Conservation (phyloP, 352 stramenopile genomes). For the Globisporangium echinulatum region DNA sequence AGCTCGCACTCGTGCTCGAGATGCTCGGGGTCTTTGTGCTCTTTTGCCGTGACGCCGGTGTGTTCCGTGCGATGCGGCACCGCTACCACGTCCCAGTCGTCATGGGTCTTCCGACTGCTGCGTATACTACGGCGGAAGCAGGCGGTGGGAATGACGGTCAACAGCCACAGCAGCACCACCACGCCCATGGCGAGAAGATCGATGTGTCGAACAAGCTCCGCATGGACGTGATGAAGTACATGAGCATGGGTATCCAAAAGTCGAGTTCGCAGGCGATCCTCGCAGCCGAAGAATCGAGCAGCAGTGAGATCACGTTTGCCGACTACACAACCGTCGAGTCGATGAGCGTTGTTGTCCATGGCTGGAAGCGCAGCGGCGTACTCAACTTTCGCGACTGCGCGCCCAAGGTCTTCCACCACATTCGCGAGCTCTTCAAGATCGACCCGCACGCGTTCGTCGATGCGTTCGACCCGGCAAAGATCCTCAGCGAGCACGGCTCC, state of each 20-base stretch:
- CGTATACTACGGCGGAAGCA: background rate
- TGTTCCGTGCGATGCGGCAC: constrained; percentile 35
- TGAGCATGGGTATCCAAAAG: constrained; percentile 75
- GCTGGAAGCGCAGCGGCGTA: constrained; percentile 38
- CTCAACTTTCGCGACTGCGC: constrained; percentile 73
- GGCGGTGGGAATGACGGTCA: no score
- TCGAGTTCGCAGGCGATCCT: constrained; percentile 52
- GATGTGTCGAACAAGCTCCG: constrained; percentile 78
- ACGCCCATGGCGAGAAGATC: constrained; percentile 26
- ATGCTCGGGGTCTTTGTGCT: constrained; percentile 63
- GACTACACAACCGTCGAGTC: constrained; percentile 69
- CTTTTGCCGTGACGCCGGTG: constrained; percentile 64
- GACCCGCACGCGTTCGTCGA: constrained; percentile 61
- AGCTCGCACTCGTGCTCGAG: constrained; percentile 69
- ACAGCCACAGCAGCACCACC: background rate
- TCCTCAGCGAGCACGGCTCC: constrained; percentile 72
- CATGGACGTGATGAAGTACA: constrained; percentile 85
- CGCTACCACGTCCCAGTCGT: constrained; percentile 10
- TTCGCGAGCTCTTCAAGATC: constrained; percentile 73
- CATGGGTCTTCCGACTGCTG: constrained; percentile 18
- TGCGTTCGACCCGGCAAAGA: constrained; percentile 65
- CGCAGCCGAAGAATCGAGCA: constrained; percentile 18
- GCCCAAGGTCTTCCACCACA: constrained; percentile 70
- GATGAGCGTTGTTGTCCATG: constrained; percentile 70
- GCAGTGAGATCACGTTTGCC: constrained; percentile 34